phyloP scores from a whole-genome alignment of 805 yeast genomes.

The Wickerhamiella domercqiae region DNA sequence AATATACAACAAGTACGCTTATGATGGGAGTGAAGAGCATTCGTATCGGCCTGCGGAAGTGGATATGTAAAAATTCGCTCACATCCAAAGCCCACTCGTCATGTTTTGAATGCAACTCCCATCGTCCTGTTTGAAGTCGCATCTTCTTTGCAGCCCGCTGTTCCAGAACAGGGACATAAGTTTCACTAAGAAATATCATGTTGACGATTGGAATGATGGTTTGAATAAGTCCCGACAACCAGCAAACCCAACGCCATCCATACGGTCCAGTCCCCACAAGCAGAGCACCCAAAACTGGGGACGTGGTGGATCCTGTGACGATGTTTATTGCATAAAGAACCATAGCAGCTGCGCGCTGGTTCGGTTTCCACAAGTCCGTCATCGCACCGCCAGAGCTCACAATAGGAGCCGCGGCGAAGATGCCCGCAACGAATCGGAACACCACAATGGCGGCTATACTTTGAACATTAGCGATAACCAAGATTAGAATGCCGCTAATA shows the following conservation, averaged over 20 bases:
- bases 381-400: constrained; percentile 48
- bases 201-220: constrained; percentile 24
- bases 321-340: constrained; percentile 36
- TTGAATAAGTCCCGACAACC: constrained; percentile 33
- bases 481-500: constrained; percentile 31
- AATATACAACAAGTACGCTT: constrained; percentile 28
- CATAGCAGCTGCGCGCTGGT: constrained; percentile 37
- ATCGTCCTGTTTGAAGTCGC: constrained; percentile 64
- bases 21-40: constrained; percentile 43
- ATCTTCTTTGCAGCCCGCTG: constrained; percentile 48
- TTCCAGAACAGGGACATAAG: constrained; percentile 33
- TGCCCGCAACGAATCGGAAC: constrained; percentile 42
- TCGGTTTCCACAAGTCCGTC: constrained; percentile 42
- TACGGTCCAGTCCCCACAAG: constrained; percentile 24
- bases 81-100: constrained; percentile 66
- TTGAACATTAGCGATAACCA: constrained; percentile 28
- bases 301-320: constrained; percentile 29
- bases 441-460: constrained; percentile 26
- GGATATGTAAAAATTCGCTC: constrained; percentile 52
- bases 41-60: constrained; percentile 65
- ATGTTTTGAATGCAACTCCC: constrained; percentile 77
- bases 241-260: constrained; percentile 48
- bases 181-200: constrained; percentile 27
- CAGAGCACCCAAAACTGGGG: constrained; percentile 32
- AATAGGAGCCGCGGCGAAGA: constrained; percentile 47